A percentile compares a stretch with the other conserved stretches of the same genome.
phyloP scores from a whole-genome alignment of 768 basidiomycete species.

The Agrocybe pediades region DNA sequence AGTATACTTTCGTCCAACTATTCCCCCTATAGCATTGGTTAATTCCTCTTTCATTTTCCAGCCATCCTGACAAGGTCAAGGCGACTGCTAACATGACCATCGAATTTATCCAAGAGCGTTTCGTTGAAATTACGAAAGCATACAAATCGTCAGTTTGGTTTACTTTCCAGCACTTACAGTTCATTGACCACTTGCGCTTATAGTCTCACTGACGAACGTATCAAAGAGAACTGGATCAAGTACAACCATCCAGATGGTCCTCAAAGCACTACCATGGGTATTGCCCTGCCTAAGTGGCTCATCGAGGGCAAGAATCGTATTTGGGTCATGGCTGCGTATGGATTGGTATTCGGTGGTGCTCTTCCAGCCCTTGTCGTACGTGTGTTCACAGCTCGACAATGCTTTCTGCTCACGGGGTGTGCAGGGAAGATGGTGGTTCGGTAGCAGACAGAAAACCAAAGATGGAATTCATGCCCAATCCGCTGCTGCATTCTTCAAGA shows the following conservation, averaged over 20 bases:
- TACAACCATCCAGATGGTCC: constrained; percentile 97
- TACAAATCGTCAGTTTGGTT: constrained; percentile 78
- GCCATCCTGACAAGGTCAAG: constrained; percentile 97
- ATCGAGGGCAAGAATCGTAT: constrained; percentile 89
- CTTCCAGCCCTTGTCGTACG: constrained; percentile 80
- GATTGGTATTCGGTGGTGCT: constrained; percentile 81
- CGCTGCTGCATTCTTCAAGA: constrained; percentile 87
- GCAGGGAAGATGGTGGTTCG: constrained; percentile 97
- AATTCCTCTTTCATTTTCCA: constrained; percentile 27
- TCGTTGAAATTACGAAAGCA: constrained; percentile 94
- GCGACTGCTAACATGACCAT: constrained; percentile 80
- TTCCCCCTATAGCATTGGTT: not conserved
- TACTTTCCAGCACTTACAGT: not conserved
- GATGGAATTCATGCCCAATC: constrained; percentile 84
- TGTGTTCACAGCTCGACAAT: constrained; percentile 28
- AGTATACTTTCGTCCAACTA: constrained; percentile 16
- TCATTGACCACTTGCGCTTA: constrained; percentile 3
- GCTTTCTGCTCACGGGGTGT: not conserved
- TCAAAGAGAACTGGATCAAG: constrained; percentile 84
- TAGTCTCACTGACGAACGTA: constrained; percentile 89
- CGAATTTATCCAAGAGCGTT: constrained; percentile 83
- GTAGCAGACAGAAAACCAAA: constrained; percentile 84
- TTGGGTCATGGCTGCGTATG: constrained; percentile 89
- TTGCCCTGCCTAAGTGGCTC: constrained; percentile 93
- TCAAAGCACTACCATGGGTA: constrained; percentile 92